Percentiles rank a stretch among this genome's conserved stretches.
Conservation (phyloP, 176 grass and related monocot genomes). For the Zea luxurians region DNA sequence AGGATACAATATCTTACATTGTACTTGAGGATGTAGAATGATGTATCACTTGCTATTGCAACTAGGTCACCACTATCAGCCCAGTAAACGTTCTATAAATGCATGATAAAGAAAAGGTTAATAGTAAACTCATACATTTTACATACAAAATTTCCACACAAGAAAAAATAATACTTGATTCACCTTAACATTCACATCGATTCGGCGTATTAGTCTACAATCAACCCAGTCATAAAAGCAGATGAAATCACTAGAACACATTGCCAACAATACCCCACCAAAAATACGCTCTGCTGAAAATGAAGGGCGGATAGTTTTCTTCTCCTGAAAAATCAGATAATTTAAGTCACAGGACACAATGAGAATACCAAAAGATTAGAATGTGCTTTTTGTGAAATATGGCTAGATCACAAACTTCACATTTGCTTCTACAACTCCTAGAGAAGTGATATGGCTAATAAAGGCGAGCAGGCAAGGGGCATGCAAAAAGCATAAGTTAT, state of each 20-base stretch:
- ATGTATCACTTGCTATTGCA: conserved; percentile 92
- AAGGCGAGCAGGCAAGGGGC: neutral
- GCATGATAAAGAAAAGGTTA: conserved; percentile 7
- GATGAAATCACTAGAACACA: conserved; percentile 97
- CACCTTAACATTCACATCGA: conserved; percentile 97
- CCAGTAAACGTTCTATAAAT: conserved; percentile 89
- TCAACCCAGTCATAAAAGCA: conserved; percentile 99
- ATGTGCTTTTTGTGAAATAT: neutral
- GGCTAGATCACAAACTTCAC: conserved; percentile 9
- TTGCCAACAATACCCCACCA: conserved; percentile 88
- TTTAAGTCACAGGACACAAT: conserved; percentile 14
- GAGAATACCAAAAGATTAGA: neutral
- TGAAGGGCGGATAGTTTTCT: conserved; percentile 81
- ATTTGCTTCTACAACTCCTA: conserved; percentile 6
- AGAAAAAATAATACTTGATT: conserved; percentile 21
- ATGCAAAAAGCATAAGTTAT: conserved; percentile 8
- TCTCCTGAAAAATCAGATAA: conserved; percentile 73
- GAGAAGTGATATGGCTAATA: neutral
- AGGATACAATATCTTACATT: conserved; percentile 66
- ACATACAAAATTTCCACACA: conserved; percentile 22
- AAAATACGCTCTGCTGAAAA: conserved; percentile 87
- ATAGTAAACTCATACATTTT: neutral
- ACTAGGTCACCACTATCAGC: conserved; percentile 95
- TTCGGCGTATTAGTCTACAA: conserved; percentile 84
- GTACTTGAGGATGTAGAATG: conserved; percentile 97